Conservation (phyloP, 371 early-diverging fungal genomes). For the Zopfochytrium polystomum region DNA sequence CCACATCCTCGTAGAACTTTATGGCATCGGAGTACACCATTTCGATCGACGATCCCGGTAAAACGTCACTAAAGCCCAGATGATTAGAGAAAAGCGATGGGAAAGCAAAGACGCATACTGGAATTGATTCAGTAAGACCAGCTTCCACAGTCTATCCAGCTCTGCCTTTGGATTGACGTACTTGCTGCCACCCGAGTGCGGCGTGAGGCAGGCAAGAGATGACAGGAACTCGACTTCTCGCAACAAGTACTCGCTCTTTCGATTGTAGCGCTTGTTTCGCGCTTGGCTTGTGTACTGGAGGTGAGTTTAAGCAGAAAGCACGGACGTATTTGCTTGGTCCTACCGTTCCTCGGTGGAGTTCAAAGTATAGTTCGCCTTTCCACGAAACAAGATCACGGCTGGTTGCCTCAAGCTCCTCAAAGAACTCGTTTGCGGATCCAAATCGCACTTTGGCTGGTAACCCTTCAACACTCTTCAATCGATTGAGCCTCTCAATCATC, state of each 20-base stretch:
- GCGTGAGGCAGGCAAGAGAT: conserved; percentile 32
- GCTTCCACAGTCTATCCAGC: conserved; percentile 82
- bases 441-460: conserved; percentile 70
- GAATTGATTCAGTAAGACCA: conserved; percentile 91
- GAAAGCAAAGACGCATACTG: conserved; percentile 47
- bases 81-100: conserved; percentile 61
- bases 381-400: conserved; percentile 73
- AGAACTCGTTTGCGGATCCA: conserved; percentile 78
- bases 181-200: background rate
- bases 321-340: background rate
- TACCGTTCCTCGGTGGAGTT: conserved; percentile 92
- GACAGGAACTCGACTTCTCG: conserved; percentile 79
- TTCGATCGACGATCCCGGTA: conserved; percentile 90
- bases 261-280: conserved; percentile 76
- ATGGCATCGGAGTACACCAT: conserved; percentile 84
- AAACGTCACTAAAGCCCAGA: conserved; percentile 18
- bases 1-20: conserved; percentile 50
- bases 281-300: conserved; percentile 84
- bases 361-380: conserved; percentile 95
- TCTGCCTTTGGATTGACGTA: conserved; percentile 47
- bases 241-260: conserved; percentile 78
- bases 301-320: background rate
- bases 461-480: conserved; percentile 75
- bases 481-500: conserved; percentile 78
- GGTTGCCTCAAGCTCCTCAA: conserved; percentile 63